These are phyloP conservation scores for Fraxinus anomala DNA, from an alignment of 257 asterid genomes.

Conservation along the genomic window DNA sequence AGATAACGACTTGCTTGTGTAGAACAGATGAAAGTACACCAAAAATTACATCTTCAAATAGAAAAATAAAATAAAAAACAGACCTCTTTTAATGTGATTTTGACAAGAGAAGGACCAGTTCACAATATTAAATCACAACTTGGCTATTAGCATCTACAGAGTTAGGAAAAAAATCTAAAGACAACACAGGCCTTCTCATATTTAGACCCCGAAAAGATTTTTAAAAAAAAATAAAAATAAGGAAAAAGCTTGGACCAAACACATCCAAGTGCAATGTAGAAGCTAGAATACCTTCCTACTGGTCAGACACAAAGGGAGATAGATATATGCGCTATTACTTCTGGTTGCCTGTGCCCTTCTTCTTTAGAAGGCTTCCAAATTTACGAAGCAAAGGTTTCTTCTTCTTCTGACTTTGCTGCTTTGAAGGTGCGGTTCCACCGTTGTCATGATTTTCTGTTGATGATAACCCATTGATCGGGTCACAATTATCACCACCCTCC, in stretches of 20 bases:
- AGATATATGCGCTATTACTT: conserved; percentile 39
- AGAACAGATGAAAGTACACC: not conserved
- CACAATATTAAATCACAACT: not conserved
- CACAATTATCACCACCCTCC: conserved; percentile 46
- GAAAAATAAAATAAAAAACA: not conserved
- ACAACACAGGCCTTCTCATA: conserved; percentile 42
- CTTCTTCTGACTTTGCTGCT: conserved; percentile 71
- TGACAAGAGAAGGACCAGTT: not conserved
- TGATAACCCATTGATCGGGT: conserved; percentile 50
- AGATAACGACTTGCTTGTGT: not conserved
- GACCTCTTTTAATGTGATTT: not conserved
- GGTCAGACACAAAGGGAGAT: not conserved
- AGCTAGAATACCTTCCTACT: conserved; percentile 41
- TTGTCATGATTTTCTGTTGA: conserved; percentile 51
- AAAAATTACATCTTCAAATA: conserved; percentile 1
- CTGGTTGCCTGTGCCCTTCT: conserved; percentile 60
- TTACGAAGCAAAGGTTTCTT: conserved; percentile 83
- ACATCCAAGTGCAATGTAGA: conserved; percentile 37
- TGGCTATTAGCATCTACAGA: conserved; percentile 7
- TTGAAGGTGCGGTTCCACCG: conserved; percentile 53
- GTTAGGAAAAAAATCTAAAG: conserved; percentile 24
- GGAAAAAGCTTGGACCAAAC: conserved; percentile 36
- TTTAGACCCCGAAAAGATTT: conserved; percentile 12
- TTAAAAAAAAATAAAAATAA: conserved; percentile 19
- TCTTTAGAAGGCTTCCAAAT: conserved; percentile 87